A percentile compares a stretch with the other conserved stretches of the same genome.
Evolutionary conservation across 108 stramenopile genomes (phyloP).

Genomic region (Cyclotella choctawhatcheeana): DNA sequence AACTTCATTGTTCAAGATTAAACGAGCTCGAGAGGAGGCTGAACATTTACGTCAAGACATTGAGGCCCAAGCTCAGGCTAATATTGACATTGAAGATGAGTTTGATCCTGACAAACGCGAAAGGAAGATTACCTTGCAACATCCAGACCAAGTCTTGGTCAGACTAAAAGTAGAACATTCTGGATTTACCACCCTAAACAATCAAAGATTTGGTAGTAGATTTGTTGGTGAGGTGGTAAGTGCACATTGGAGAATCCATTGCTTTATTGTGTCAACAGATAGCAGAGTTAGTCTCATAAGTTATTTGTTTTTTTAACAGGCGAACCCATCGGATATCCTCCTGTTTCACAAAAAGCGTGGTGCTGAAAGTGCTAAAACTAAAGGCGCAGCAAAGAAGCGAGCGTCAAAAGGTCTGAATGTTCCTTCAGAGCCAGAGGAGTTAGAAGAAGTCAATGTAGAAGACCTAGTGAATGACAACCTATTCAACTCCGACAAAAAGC

Average conservation of each 20-base stretch:
- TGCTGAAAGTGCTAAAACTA: constrained; percentile 26
- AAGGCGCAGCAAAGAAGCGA: constrained; percentile 23
- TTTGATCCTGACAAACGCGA: constrained; percentile 43
- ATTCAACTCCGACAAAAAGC: constrained; percentile 64
- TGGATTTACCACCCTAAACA: constrained; percentile 91
- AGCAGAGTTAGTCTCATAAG: too few species aligned
- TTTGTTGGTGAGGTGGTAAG: constrained; percentile 88
- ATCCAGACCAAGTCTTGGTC: constrained; percentile 88
- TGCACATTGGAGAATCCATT: not conserved
- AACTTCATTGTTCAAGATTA: too few species aligned
- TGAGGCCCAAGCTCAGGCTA: constrained; percentile 29
- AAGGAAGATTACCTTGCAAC: constrained; percentile 58
- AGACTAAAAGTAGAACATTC: constrained; percentile 95
- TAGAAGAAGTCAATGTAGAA: constrained; percentile 83
- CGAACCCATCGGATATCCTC: constrained; percentile 89
- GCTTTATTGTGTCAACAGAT: too few species aligned
- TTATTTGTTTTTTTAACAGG: too few species aligned
- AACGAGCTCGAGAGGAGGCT: constrained; percentile 45
- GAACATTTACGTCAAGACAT: constrained; percentile 33
- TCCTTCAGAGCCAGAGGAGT: constrained; percentile 84
- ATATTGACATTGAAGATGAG: constrained; percentile 32
- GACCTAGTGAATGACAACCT: constrained; percentile 83
- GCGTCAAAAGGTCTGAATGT: constrained; percentile 22
- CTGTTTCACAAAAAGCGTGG: constrained; percentile 78
- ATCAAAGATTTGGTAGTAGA: constrained; percentile 89